These are phyloP conservation scores for Crithidia mellificae DNA, from an alignment of 208 protist genomes.

Conservation along the genomic window DNA sequence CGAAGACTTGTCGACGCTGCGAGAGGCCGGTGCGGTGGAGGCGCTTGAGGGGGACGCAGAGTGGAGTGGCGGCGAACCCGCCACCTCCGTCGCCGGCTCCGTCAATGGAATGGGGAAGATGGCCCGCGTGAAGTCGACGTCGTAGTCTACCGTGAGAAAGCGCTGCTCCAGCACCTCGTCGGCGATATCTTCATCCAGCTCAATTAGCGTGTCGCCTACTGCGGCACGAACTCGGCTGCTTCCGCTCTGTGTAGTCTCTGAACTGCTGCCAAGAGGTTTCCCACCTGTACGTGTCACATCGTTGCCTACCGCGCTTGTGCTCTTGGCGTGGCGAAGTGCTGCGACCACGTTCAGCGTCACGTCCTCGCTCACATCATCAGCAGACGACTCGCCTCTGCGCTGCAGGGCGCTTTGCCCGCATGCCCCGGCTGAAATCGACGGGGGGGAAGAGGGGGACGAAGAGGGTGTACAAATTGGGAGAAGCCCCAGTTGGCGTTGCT, in stretches of 20 bases:
- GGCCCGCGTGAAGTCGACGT: slow-evolving; percentile 87
- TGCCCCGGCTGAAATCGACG: slow-evolving; percentile 5
- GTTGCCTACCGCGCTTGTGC: not conserved
- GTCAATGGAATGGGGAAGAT: slow-evolving; percentile 78
- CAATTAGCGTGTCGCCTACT: slow-evolving; percentile 40
- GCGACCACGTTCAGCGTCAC: not conserved
- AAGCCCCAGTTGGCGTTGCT: no score
- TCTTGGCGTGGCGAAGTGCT: not conserved
- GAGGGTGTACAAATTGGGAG: no score
- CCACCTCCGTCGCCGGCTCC: not conserved
- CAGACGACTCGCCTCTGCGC: not conserved
- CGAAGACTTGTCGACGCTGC: not conserved
- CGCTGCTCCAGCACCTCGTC: slow-evolving; percentile 49
- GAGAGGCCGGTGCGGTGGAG: not conserved
- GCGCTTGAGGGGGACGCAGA: not conserved
- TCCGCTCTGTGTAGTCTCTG: no score
- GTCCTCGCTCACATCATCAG: not conserved
- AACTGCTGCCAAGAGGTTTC: no score
- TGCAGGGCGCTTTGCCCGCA: no score
- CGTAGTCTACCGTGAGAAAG: slow-evolving; percentile 84
- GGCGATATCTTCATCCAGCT: slow-evolving; percentile 43
- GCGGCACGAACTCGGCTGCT: slow-evolving; percentile 27
- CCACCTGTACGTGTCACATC: no score
- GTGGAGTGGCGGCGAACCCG: not conserved
- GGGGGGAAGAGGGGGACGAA: not conserved